Conservation (phyloP, 441 rosid genomes). For the Eutrema salsugineum region DNA sequence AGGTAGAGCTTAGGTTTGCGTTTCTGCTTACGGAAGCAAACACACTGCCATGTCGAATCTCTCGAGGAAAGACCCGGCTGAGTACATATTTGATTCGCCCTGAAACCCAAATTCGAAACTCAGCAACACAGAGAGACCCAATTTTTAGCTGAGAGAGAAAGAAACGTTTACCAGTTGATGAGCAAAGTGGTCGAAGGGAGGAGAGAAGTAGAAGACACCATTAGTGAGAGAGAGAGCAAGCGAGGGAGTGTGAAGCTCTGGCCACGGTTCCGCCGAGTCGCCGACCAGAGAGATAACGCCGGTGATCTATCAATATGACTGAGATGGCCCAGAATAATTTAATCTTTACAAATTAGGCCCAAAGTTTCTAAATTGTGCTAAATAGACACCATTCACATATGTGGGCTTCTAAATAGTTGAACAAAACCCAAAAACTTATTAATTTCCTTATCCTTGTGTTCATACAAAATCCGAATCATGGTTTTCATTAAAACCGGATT, state of each 20-base stretch:
- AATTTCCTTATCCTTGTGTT: background rate
- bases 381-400: background rate
- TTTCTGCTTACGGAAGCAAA: slow-evolving; percentile 32
- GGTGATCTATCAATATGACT: background rate
- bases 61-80: slow-evolving; percentile 15
- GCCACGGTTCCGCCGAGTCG: background rate
- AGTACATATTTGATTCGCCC: slow-evolving; percentile 36
- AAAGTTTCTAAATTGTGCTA: background rate
- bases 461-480: slow-evolving; percentile 2
- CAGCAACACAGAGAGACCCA: background rate
- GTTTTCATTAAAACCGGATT: background rate
- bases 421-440: background rate
- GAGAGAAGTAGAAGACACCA: slow-evolving; percentile 26
- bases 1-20: slow-evolving; percentile 35
- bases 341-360: background rate
- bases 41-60: slow-evolving; percentile 23
- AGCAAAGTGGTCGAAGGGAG: slow-evolving; percentile 16
- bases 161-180: slow-evolving; percentile 25
- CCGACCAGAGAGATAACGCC: slow-evolving; percentile 16
- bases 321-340: background rate
- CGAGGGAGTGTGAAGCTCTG: slow-evolving; percentile 3
- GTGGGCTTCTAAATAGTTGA: background rate
- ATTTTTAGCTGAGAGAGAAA: background rate
- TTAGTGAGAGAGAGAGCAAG: slow-evolving; percentile 5
- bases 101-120: slow-evolving; percentile 32